Percentiles rank a stretch among this genome's conserved stretches.
phyloP scores from a whole-genome alignment of 2,329 filamentous ascomycete genomes.

The Paraphaeosphaeria sporulosa region DNA sequence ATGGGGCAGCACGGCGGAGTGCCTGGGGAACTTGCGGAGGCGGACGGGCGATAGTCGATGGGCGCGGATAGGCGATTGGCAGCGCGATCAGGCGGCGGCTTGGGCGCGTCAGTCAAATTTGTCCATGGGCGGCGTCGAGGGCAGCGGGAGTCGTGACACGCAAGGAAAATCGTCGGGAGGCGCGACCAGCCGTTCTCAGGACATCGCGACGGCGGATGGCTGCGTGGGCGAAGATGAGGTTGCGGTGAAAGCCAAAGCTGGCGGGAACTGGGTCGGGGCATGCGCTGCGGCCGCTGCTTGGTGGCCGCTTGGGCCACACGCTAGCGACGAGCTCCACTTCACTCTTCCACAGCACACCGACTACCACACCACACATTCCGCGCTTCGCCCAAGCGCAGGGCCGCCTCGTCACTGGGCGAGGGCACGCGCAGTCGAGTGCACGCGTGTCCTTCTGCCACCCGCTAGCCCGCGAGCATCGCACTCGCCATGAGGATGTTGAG shows the following conservation, averaged over 20 bases:
- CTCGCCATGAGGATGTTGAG: neutral
- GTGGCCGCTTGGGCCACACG: constrained; percentile 4
- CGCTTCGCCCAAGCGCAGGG: neutral
- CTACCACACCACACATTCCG: neutral
- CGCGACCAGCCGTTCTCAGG: constrained; percentile 10
- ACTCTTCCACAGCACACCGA: too few species aligned
- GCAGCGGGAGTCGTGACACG: constrained; percentile 6
- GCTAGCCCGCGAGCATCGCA: too few species aligned
- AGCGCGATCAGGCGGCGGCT: constrained; percentile 13
- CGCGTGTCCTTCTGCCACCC: neutral
- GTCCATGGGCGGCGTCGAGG: constrained; percentile 12
- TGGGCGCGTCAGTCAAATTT: constrained; percentile 7
- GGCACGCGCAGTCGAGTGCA: neutral
- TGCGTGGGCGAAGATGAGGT: constrained; percentile 9
- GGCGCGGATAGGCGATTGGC: constrained; percentile 1
- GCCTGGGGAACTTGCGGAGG: constrained; percentile 7
- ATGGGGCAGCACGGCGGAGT: constrained; percentile 15
- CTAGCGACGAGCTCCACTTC: constrained; percentile 2
- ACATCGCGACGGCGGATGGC: constrained; percentile 5
- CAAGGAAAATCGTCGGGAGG: constrained; percentile 11
- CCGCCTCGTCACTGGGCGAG: neutral
- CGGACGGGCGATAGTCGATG: neutral
- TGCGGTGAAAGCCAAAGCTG: constrained; percentile 7
- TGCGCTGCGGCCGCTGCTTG: constrained; percentile 1
- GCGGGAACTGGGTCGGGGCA: constrained; percentile 10